phyloP scores from a whole-genome alignment of 441 rosid genomes.

The Pelargonium fulgidum region DNA sequence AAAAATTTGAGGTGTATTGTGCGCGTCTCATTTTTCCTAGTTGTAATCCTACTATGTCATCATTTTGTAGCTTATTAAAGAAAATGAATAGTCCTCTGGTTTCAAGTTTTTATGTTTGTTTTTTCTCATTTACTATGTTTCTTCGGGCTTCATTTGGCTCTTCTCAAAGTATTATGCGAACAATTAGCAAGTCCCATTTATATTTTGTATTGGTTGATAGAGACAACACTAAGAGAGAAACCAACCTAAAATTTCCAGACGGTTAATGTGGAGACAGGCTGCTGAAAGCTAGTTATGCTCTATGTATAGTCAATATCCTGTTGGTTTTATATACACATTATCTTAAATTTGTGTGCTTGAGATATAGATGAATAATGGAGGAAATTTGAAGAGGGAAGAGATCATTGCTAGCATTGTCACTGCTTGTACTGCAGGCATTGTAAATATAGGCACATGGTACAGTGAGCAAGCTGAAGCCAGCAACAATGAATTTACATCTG shows the following conservation, averaged over 20 bases:
- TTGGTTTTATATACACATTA: not conserved
- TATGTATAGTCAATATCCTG: not conserved
- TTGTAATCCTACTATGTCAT: not conserved
- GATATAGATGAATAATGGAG: not conserved
- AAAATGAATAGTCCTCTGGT: not conserved
- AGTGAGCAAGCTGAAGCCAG: not conserved
- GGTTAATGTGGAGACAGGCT: not conserved
- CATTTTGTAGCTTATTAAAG: not conserved
- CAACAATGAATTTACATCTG: slow-evolving; percentile 3
- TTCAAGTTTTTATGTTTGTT: not conserved
- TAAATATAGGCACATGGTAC: slow-evolving; percentile 6
- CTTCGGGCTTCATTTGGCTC: not conserved
- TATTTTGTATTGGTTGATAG: not conserved
- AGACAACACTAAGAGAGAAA: not conserved
- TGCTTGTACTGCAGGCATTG: not conserved
- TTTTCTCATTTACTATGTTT: not conserved
- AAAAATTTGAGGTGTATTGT: not conserved
- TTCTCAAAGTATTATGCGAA: not conserved
- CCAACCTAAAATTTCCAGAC: no score
- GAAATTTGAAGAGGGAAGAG: not conserved
- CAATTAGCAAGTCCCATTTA: not conserved
- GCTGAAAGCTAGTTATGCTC: not conserved
- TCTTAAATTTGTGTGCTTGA: not conserved
- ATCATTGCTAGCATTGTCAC: not conserved
- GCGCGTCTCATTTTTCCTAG: not conserved